A percentile compares a stretch with the other conserved stretches of the same genome.
Evolutionary conservation across 139 green algal genomes (phyloP).

Genomic region (Ulvella scutata): DNA sequence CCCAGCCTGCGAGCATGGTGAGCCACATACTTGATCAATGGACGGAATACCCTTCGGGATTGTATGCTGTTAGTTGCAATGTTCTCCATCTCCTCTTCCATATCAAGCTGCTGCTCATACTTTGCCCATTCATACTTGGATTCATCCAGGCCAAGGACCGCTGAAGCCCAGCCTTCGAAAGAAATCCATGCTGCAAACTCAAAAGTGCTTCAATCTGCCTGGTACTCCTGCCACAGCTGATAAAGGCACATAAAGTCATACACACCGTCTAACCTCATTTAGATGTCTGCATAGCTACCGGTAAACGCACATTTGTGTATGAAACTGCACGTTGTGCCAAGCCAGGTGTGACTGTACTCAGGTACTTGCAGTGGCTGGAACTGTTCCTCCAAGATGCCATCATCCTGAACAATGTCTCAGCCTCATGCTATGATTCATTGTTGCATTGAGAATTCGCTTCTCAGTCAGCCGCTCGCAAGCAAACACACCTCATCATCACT

Average conservation of each 20-base stretch:
- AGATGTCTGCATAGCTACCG: neutral
- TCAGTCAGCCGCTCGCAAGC: neutral
- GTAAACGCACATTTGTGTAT: neutral
- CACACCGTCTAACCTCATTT: too few species aligned
- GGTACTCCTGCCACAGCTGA: too few species aligned
- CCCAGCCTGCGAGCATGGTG: too few species aligned
- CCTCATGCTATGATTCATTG: neutral
- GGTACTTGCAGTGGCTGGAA: neutral
- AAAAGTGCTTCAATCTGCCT: neutral
- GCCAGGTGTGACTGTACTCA: neutral
- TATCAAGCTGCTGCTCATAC: neutral
- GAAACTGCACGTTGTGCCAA: neutral
- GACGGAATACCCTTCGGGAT: too few species aligned
- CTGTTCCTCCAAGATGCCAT: neutral
- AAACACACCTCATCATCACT: neutral
- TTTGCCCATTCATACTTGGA: neutral
- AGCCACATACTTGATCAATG: too few species aligned
- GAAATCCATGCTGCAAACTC: neutral
- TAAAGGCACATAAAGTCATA: too few species aligned
- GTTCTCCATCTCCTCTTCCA: neutral
- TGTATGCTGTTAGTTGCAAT: neutral
- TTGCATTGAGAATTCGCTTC: neutral
- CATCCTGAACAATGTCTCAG: neutral
- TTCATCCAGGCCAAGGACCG: neutral
- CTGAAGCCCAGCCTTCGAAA: neutral